phyloP scores from a whole-genome alignment of 2,329 filamentous ascomycete genomes.

The Verticillium longisporum region DNA sequence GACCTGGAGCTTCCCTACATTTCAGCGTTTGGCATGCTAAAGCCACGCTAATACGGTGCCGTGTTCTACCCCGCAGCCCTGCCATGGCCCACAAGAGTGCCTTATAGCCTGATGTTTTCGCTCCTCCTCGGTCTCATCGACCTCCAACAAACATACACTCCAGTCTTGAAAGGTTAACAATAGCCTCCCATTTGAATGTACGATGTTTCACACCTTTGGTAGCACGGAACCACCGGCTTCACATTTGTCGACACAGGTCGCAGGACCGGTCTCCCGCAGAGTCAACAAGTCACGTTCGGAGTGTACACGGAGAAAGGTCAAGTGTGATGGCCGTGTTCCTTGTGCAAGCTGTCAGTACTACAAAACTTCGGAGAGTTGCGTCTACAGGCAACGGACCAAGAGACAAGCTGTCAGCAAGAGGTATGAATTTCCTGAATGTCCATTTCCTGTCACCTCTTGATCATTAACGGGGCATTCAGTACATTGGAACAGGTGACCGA shows the following conservation, averaged over 20 bases:
- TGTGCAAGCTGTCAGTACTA: slow-evolving; percentile 30
- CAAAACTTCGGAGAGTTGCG: slow-evolving; percentile 16
- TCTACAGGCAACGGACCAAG: slow-evolving; percentile 21
- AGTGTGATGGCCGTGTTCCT: slow-evolving; percentile 32
- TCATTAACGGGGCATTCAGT: slow-evolving; percentile 4
- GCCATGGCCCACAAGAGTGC: too few relatives aligned
- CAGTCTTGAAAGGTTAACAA: too few relatives aligned
- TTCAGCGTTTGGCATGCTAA: neutral
- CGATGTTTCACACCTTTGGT: too few relatives aligned
- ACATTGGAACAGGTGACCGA: slow-evolving; percentile 18
- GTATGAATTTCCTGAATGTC: slow-evolving; percentile 4
- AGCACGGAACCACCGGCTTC: too few relatives aligned
- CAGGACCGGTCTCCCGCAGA: slow-evolving; percentile 1
- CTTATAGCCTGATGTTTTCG: too few relatives aligned
- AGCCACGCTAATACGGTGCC: too few relatives aligned
- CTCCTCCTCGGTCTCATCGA: too few relatives aligned
- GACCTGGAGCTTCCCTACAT: too few relatives aligned
- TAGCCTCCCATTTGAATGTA: neutral
- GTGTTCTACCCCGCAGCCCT: too few relatives aligned
- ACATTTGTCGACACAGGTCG: neutral
- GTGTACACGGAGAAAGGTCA: slow-evolving; percentile 22
- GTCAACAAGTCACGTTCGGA: slow-evolving; percentile 19
- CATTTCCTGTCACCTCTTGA: neutral
- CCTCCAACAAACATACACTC: too few relatives aligned
- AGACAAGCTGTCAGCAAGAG: slow-evolving; percentile 22